Evolutionary conservation across 768 basidiomycete genomes (phyloP).

Genomic region (Chalciporus sphaerocephalus): DNA sequence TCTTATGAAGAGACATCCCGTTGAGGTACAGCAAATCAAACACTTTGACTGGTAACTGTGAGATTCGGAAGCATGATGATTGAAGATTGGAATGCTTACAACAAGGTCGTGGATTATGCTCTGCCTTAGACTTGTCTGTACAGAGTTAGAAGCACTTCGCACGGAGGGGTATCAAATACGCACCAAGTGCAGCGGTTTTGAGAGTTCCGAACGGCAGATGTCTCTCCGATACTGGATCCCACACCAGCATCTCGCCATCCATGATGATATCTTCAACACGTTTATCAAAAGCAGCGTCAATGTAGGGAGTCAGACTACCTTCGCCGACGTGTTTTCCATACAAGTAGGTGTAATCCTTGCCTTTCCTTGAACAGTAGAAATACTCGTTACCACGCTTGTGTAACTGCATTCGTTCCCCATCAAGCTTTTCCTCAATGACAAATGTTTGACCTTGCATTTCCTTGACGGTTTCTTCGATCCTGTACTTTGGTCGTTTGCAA

Average conservation of each 20-base stretch:
- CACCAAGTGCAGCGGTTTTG: constrained; percentile 88
- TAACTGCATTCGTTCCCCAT: constrained; percentile 94
- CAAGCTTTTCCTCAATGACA: constrained; percentile 94
- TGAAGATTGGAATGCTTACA: constrained; percentile 48
- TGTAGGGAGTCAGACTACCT: constrained; percentile 86
- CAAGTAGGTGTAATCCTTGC: constrained; percentile 85
- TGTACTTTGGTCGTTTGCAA: constrained; percentile 81
- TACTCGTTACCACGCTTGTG: constrained; percentile 91
- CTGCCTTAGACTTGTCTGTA: constrained; percentile 65
- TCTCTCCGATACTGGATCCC: constrained; percentile 86
- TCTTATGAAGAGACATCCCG: constrained; percentile 70
- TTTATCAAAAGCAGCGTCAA: constrained; percentile 69
- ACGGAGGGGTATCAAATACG: constrained; percentile 8
- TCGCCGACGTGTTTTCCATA: constrained; percentile 81
- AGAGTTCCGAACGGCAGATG: constrained; percentile 90
- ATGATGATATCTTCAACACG: constrained; percentile 83
- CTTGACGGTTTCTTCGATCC: constrained; percentile 78
- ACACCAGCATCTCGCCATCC: constrained; percentile 98
- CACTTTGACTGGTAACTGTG: constrained; percentile 74
- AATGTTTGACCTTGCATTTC: constrained; percentile 79
- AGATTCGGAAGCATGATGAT: background rate
- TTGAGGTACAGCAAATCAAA: constrained; percentile 93
- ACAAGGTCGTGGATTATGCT: constrained; percentile 80
- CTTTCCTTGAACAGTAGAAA: constrained; percentile 90
- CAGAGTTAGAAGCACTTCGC: background rate